Percentiles rank a stretch among this genome's conserved stretches.
Conservation (phyloP, 202 grass and related monocot species). For the Carex arenaria region DNA sequence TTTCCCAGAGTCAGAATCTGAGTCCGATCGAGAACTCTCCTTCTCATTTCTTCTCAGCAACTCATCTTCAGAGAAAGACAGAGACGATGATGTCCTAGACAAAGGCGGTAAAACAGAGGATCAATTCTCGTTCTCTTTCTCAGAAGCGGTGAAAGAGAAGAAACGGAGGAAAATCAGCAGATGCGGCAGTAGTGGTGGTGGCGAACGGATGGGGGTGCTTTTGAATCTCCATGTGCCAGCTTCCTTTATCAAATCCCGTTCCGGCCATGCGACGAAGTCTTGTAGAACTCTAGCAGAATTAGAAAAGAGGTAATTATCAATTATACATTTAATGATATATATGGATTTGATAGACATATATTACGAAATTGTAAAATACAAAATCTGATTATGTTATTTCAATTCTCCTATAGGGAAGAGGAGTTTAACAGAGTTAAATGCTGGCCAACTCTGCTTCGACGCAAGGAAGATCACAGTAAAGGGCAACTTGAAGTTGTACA, state of each 20-base stretch:
- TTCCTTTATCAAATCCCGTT: not conserved
- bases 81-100: not conserved
- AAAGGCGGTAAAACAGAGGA: not conserved
- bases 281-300: not conserved
- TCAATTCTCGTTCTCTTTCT: no score
- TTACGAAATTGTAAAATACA: not conserved
- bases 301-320: constrained; percentile 8
- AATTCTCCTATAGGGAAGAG: not conserved
- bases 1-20: constrained; percentile 8
- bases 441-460: constrained; percentile 2
- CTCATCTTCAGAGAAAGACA: not conserved
- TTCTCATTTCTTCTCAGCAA: constrained; percentile 21
- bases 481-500: not conserved
- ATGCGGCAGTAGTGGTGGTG: not conserved
- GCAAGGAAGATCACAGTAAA: not conserved
- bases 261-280: not conserved
- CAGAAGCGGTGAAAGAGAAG: not conserved
- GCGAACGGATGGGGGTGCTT: not conserved
- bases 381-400: not conserved
- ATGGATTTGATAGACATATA: not conserved
- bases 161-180: constrained; percentile 15
- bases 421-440: not conserved
- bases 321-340: not conserved
- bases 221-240: constrained; percentile 6
- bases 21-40: constrained; percentile 32